Evolutionary conservation across 768 basidiomycete species (phyloP), one percentile per base, ranked within the genome.

Genomic region (Boletus eberwhitei): DNA sequence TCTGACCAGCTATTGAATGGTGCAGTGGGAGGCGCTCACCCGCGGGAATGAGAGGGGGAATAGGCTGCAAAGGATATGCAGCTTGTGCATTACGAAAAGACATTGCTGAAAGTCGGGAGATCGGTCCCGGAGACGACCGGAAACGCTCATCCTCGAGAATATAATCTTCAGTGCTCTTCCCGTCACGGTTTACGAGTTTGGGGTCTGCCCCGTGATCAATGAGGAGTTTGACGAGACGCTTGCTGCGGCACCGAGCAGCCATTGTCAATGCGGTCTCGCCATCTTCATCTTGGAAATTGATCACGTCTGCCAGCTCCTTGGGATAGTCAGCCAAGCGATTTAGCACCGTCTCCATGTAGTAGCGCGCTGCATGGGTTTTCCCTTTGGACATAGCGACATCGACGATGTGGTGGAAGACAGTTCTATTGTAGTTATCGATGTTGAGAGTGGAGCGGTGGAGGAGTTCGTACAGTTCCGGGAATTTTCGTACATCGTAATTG

Each of bases 231-330:
- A 98, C 94, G 5, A 99, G 81, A 14, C 95, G 88, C 71, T 97
- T 95, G 71, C 91, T 94, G 52, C 97, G 78, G 67, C 95, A 98
- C 40, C 97, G 82, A 14, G 97, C 96, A 19, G 97, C 95, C 79
- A 99, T 84, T 4, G 97, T 98, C 57, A 99, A 73, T 12, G 97
- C 93, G 8, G 97, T 98, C 74, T 99, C 97, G 35, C 96, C 96
- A 59, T 99, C 97, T 68, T 98, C 94, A 68, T 98, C 96, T 69
- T 97, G 97, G 70, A 98, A 98, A 67, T 99, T 99, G 73, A 99
- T 93, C 44, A 99, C 93, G 65, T 99, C 97, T 32, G 93, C 92
- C 31, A 99, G 75, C 71, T 99, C 97, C 64, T 90, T 90, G 1
- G 97, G 95, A 74, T 91, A 99, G 65, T 95, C 94, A 7, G 89